phyloP scores from a whole-genome alignment of 345 rosid species.

The Eucalyptus lansdowneana region DNA sequence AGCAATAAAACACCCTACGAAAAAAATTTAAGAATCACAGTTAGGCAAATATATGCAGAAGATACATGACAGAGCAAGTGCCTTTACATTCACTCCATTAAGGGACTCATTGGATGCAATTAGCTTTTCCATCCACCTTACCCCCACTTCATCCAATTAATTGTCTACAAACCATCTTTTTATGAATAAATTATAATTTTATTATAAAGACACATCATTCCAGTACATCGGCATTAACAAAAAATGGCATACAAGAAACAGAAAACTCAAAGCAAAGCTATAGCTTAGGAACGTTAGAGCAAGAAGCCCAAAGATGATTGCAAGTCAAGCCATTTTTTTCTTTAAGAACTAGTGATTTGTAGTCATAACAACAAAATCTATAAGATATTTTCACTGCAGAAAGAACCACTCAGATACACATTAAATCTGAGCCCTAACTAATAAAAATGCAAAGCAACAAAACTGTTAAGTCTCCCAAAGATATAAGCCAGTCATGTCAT shows the following conservation, averaged over 20 bases:
- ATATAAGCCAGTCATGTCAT: not conserved
- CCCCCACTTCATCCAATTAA: not conserved
- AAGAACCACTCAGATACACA: not conserved
- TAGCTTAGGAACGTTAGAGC: not conserved
- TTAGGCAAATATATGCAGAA: not conserved
- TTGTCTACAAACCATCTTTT: not conserved
- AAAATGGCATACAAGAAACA: not conserved
- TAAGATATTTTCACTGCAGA: not conserved
- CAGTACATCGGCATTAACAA: not conserved
- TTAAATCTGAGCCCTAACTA: not conserved
- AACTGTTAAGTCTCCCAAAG: not conserved
- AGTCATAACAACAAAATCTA: not conserved
- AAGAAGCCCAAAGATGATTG: not conserved
- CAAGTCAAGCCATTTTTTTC: not conserved
- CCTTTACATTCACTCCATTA: not conserved
- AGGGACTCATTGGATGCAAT: not conserved
- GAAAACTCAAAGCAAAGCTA: not conserved
- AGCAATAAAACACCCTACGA: slow-evolving; percentile 82
- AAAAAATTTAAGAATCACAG: not conserved
- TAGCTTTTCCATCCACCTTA: not conserved
- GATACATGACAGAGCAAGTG: not conserved
- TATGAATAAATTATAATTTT: not conserved
- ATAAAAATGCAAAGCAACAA: not conserved
- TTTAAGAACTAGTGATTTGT: not conserved
- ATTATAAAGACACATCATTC: not conserved